A percentile compares a stretch with the other conserved stretches of the same genome.
Evolutionary conservation across 2,329 filamentous ascomycete genomes (phyloP).

Genomic region (Sporothrix inflata): DNA sequence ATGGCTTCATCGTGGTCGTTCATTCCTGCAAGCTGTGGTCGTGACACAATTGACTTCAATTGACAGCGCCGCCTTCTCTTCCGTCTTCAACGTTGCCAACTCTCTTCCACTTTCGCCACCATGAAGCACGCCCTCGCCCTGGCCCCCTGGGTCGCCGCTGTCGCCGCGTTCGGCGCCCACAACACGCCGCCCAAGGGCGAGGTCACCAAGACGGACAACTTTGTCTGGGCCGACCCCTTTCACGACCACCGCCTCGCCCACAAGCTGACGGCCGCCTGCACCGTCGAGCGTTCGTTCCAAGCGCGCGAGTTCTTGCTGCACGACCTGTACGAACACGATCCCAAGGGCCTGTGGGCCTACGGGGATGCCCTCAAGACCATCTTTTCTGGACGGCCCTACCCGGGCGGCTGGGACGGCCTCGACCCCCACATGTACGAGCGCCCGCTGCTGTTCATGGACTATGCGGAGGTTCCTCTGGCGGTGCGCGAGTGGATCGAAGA

Average conservation of each 20-base stretch:
- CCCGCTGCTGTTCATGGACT: slow-evolving; percentile 52
- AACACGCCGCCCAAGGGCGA: slow-evolving; percentile 38
- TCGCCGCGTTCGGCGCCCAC: slow-evolving; percentile 36
- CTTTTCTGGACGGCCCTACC: slow-evolving; percentile 50
- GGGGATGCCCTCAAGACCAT: slow-evolving; percentile 46
- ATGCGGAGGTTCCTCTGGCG: slow-evolving; percentile 47
- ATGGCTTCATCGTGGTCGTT: neutral
- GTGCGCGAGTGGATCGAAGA: slow-evolving; percentile 55
- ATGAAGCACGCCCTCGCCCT: neutral
- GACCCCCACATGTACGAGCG: slow-evolving; percentile 57
- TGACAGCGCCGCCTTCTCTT: neutral
- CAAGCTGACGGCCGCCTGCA: slow-evolving; percentile 44
- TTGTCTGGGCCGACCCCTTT: slow-evolving; percentile 50
- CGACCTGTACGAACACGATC: slow-evolving; percentile 45
- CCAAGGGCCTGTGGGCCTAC: slow-evolving; percentile 47
- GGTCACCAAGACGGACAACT: slow-evolving; percentile 45
- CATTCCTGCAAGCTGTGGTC: neutral
- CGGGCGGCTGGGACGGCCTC: slow-evolving; percentile 56
- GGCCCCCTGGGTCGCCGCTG: slow-evolving; percentile 29
- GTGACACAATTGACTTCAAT: neutral
- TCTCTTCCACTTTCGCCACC: neutral
- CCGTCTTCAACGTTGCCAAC: neutral
- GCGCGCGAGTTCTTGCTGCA: slow-evolving; percentile 50
- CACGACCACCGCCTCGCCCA: slow-evolving; percentile 34
- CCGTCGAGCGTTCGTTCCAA: slow-evolving; percentile 42